Evolutionary conservation across 805 yeast species (phyloP).

Genomic region (Alloascoidea africana): DNA sequence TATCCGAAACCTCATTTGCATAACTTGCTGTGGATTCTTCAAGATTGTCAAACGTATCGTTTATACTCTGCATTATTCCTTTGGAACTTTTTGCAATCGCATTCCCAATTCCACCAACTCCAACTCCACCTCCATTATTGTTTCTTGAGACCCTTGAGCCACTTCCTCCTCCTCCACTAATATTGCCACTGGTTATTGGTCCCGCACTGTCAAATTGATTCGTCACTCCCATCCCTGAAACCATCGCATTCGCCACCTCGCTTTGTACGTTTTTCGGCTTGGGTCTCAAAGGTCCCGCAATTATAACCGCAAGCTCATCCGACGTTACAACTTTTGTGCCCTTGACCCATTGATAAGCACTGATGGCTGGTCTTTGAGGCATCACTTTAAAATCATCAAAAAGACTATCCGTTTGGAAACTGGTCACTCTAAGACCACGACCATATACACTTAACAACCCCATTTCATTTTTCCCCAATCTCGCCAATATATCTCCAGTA

Average conservation of each 20-base stretch:
- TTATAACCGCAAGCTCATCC: conserved; percentile 45
- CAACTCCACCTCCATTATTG: conserved; percentile 17
- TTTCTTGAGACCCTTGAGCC: conserved; percentile 7
- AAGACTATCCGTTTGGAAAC: conserved; percentile 32
- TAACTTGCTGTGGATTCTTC: conserved; percentile 31
- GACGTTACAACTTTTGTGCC: conserved; percentile 52
- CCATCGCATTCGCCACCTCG: conserved; percentile 28
- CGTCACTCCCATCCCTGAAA: conserved; percentile 1
- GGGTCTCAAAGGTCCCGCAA: conserved; percentile 67
- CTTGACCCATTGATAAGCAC: conserved; percentile 75
- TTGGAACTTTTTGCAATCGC: conserved; percentile 6
- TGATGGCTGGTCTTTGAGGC: conserved; percentile 69
- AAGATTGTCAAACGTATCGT: conserved; percentile 24
- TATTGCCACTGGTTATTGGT: conserved; percentile 15
- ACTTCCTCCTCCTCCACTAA: conserved; percentile 11
- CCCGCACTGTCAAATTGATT: conserved; percentile 8
- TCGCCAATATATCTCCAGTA: conserved; percentile 27
- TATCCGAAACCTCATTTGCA: conserved; percentile 24
- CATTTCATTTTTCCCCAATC: conserved; percentile 40
- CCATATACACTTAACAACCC: conserved; percentile 36
- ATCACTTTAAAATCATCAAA: conserved; percentile 54
- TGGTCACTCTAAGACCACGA: conserved; percentile 17
- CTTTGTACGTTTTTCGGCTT: conserved; percentile 45
- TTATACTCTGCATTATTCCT: conserved; percentile 23
- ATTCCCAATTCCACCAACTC: conserved; percentile 19